Percentiles rank a stretch among this genome's conserved stretches.
Evolutionary conservation across 2,329 filamentous ascomycete species (phyloP).

Genomic region (Colletotrichum sp.): DNA sequence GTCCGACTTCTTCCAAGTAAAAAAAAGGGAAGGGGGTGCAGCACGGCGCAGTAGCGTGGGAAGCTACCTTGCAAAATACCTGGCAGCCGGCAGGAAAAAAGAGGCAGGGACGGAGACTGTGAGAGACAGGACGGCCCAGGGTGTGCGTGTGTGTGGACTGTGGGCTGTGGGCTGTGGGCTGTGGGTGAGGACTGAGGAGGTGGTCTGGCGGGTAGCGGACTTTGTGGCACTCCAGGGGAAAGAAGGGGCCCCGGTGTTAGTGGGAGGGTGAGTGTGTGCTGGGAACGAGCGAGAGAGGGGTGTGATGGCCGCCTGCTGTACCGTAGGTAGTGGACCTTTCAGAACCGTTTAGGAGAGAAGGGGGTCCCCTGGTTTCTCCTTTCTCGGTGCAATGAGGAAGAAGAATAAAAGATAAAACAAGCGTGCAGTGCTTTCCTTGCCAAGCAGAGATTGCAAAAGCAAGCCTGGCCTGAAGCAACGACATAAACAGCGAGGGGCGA

Average conservation of each 20-base stretch:
- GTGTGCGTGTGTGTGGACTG: background rate
- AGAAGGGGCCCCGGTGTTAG: background rate
- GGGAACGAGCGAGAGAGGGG: background rate
- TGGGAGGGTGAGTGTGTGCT: background rate
- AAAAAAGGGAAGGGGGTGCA: background rate
- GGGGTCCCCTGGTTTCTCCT: conserved; percentile 15
- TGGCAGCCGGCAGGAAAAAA: background rate
- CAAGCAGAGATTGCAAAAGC: background rate
- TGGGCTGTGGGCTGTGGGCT: background rate
- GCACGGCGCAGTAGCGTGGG: background rate
- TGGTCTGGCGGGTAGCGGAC: conserved; percentile 1
- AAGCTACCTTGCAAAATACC: background rate
- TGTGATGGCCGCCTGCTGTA: background rate
- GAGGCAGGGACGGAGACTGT: background rate
- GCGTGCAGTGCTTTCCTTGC: conserved; percentile 1
- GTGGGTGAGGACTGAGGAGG: background rate
- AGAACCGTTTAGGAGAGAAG: conserved; percentile 15
- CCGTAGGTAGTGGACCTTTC: conserved; percentile 1
- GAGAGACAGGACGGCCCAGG: background rate
- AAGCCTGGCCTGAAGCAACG: background rate
- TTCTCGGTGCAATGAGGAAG: conserved; percentile 3
- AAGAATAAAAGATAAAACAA: background rate
- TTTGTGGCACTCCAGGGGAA: conserved; percentile 11
- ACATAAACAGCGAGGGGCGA: background rate
- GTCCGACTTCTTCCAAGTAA: background rate